These are phyloP conservation scores for Lentinula novae-zelandiae DNA, from an alignment of 1,284 basidiomycete species.

Conservation along the genomic window DNA sequence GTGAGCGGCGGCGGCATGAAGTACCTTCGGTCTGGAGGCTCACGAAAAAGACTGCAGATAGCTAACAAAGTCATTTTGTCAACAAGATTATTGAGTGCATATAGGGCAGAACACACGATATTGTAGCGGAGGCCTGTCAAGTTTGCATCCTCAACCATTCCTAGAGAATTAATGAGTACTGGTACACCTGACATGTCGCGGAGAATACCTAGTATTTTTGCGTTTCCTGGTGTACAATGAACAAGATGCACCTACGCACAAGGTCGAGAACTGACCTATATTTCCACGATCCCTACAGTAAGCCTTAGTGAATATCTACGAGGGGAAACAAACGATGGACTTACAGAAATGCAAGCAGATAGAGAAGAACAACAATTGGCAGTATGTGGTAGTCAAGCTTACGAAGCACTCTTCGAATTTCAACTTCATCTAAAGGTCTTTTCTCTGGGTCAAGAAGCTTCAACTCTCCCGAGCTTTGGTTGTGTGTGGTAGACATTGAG, in stretches of 20 bases:
- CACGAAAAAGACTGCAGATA: constrained; percentile 2
- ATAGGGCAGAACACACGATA: not conserved
- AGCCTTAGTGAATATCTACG: not conserved
- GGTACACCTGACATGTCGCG: not conserved
- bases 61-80: not conserved
- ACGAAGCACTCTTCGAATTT: not conserved
- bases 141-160: constrained; percentile 3
- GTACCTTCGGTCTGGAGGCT: not conserved
- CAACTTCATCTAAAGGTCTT: constrained; percentile 1
- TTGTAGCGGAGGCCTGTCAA: constrained; percentile 4
- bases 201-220: not conserved
- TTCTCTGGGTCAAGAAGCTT: constrained; percentile 6
- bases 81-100: not conserved
- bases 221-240: not conserved
- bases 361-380: not conserved
- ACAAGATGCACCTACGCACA: no score
- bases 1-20: not conserved
- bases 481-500: not conserved
- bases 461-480: not conserved
- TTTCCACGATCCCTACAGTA: not conserved
- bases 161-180: not conserved
- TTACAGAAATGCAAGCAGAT: not conserved
- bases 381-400: constrained; percentile 3
- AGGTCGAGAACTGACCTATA: not conserved
- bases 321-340: not conserved